Evolutionary conservation across 768 basidiomycete species (phyloP).

Genomic region (Fibroporia radiculosa): DNA sequence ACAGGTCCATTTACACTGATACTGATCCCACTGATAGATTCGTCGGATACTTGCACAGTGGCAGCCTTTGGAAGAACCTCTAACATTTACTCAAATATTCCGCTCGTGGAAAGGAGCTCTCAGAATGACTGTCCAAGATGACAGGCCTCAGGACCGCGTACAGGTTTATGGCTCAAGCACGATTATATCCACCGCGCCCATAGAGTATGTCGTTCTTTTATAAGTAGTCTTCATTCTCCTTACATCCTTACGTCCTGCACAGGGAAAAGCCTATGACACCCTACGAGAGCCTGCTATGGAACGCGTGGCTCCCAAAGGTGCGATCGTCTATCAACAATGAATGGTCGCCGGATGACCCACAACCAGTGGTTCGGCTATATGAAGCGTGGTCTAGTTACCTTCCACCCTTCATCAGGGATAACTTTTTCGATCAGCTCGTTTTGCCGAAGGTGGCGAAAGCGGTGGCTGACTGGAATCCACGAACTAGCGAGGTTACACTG

Average conservation of each 20-base stretch:
- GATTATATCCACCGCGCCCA: conserved; percentile 20
- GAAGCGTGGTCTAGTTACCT: conserved; percentile 85
- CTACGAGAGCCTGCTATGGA: conserved; percentile 92
- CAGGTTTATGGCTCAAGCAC: conserved; percentile 50
- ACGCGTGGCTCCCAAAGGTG: conserved; percentile 92
- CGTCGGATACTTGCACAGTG: conserved; percentile 69
- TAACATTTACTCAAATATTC: conserved; percentile 55
- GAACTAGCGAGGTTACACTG: conserved; percentile 48
- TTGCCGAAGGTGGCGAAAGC: conserved; percentile 87
- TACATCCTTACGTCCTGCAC: conserved; percentile 4
- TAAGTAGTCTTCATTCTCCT: conserved; percentile 1
- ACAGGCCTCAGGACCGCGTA: conserved; percentile 36
- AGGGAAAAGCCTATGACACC: conserved; percentile 80
- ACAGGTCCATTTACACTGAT: background rate
- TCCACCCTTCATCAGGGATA: conserved; percentile 88
- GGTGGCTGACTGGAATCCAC: conserved; percentile 76
- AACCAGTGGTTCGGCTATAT: conserved; percentile 74
- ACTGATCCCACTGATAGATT: conserved; percentile 31
- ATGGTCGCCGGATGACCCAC: conserved; percentile 71
- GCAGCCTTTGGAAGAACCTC: conserved; percentile 79
- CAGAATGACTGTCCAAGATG: conserved; percentile 45
- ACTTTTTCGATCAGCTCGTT: conserved; percentile 91
- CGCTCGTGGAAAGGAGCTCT: conserved; percentile 63
- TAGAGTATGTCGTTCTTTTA: conserved; percentile 29
- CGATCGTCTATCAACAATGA: conserved; percentile 92